A percentile compares a stretch with the other conserved stretches of the same genome.
phyloP scores from a whole-genome alignment of 202 grass and related monocot species.

The Schoenoplectus triqueter region DNA sequence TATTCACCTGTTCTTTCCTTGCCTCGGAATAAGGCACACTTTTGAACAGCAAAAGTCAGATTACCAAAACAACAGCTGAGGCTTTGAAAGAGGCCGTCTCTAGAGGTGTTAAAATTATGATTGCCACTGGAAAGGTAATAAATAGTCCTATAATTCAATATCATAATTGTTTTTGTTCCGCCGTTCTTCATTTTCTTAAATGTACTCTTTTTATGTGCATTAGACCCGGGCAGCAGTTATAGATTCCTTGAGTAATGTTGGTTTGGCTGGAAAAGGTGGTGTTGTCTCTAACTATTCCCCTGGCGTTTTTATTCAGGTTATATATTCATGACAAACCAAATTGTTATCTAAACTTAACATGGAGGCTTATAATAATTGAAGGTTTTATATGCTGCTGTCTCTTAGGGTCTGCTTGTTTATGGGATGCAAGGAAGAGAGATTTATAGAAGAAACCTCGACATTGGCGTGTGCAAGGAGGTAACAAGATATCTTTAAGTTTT shows the following conservation, averaged over 20 bases:
- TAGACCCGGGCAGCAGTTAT: constrained; percentile 79
- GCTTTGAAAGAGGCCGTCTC: constrained; percentile 85
- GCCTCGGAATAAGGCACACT: constrained; percentile 73
- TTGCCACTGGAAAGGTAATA: constrained; percentile 89
- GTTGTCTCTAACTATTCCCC: constrained; percentile 79
- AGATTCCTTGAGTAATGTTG: constrained; percentile 64
- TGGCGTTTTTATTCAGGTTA: constrained; percentile 91
- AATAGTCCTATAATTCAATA: constrained; percentile 30
- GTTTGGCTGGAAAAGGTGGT: constrained; percentile 81
- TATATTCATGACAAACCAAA: background rate
- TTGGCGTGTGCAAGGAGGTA: constrained; percentile 92
- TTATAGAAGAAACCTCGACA: constrained; percentile 83
- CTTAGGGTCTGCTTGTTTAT: constrained; percentile 91
- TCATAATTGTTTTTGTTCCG: constrained; percentile 32
- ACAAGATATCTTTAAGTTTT: constrained; percentile 22
- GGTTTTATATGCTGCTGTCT: constrained; percentile 10
- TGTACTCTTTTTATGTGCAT: constrained; percentile 38
- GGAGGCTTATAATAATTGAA: constrained; percentile 20
- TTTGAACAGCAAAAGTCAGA: constrained; percentile 92
- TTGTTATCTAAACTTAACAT: constrained; percentile 12
- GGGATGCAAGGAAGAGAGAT: constrained; percentile 79
- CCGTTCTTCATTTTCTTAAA: constrained; percentile 40
- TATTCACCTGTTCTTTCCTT: constrained; percentile 34
- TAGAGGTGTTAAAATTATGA: constrained; percentile 76
- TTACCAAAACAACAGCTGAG: constrained; percentile 75